phyloP scores from a whole-genome alignment of 371 early-diverging fungal species.

The Mucor ambiguus region DNA sequence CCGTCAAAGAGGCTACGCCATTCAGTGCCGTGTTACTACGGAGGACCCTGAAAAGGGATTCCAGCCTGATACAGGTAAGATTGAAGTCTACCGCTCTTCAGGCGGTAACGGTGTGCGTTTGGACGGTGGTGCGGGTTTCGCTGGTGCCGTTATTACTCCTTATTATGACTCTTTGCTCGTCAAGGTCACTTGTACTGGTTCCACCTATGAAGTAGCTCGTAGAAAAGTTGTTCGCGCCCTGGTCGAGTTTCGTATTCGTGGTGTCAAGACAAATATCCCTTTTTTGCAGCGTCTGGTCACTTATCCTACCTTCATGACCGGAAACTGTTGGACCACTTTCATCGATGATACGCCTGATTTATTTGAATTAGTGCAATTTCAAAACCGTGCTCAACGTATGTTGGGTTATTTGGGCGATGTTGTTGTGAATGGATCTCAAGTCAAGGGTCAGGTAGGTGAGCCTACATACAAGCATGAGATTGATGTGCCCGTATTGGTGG shows the following conservation, averaged over 20 bases:
- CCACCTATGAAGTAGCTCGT: conserved; percentile 85
- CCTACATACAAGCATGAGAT: conserved; percentile 64
- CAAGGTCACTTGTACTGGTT: conserved; percentile 89
- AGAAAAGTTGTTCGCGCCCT: conserved; percentile 87
- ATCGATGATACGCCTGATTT: conserved; percentile 95
- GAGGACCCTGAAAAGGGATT: conserved; percentile 89
- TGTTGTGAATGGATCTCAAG: conserved; percentile 88
- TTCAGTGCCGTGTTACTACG: conserved; percentile 95
- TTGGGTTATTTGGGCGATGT: conserved; percentile 89
- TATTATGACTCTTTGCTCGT: conserved; percentile 96
- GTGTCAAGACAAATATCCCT: conserved; percentile 95
- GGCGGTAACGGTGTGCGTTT: conserved; percentile 91
- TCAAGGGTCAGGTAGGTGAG: conserved; percentile 86
- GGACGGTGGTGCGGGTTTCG: conserved; percentile 88
- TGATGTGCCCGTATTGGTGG: conserved; percentile 57
- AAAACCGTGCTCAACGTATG: conserved; percentile 88
- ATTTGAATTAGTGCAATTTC: conserved; percentile 71
- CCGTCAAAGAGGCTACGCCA: conserved; percentile 82
- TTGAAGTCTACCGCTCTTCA: conserved; percentile 88
- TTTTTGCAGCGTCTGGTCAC: conserved; percentile 88
- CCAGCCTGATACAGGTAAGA: conserved; percentile 95
- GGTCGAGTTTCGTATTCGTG: conserved; percentile 94
- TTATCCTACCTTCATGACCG: conserved; percentile 75
- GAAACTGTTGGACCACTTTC: conserved; percentile 93
- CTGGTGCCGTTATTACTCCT: conserved; percentile 93